Conservation (phyloP, 495 filamentous ascomycete genomes). For the Penicillium silybi region DNA sequence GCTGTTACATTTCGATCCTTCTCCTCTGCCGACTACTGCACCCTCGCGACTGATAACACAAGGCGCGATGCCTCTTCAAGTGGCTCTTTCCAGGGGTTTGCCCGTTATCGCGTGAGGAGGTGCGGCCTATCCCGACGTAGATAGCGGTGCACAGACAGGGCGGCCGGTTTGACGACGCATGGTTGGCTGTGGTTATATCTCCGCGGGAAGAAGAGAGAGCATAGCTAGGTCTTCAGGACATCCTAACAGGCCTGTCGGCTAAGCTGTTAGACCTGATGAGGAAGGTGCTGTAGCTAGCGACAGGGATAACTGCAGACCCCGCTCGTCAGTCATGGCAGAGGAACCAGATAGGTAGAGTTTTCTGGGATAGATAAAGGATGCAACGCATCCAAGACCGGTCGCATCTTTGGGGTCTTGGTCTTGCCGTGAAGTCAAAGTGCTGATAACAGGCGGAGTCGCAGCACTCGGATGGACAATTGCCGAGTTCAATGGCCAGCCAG, state of each 20-base stretch:
- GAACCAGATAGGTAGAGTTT: not conserved
- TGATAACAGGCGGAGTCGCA: not conserved
- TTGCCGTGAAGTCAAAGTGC: not conserved
- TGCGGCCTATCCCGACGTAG: conserved; percentile 8
- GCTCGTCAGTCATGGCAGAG: not conserved
- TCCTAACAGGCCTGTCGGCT: conserved; percentile 2
- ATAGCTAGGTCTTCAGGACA: not conserved
- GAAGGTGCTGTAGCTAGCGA: conserved; percentile 10
- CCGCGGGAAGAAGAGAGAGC: not conserved
- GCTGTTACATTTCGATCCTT: not conserved
- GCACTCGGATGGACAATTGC: not conserved
- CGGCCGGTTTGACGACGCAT: not conserved
- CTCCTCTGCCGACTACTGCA: not conserved
- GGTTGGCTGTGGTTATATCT: conserved; percentile 3
- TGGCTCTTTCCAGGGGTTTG: conserved; percentile 2
- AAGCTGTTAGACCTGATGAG: conserved; percentile 9
- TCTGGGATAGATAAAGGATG: not conserved
- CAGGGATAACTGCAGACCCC: conserved; percentile 5
- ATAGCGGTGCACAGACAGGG: conserved; percentile 5
- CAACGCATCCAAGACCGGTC: not conserved
- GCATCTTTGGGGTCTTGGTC: not conserved
- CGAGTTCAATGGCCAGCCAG: not conserved
- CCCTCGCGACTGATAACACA: conserved; percentile 11
- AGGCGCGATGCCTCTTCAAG: conserved; percentile 11
- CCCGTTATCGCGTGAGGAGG: conserved; percentile 1